These are phyloP conservation scores for Pseudozyma hubeiensis DNA, from an alignment of 1,284 basidiomycete genomes.

Conservation along the genomic window DNA sequence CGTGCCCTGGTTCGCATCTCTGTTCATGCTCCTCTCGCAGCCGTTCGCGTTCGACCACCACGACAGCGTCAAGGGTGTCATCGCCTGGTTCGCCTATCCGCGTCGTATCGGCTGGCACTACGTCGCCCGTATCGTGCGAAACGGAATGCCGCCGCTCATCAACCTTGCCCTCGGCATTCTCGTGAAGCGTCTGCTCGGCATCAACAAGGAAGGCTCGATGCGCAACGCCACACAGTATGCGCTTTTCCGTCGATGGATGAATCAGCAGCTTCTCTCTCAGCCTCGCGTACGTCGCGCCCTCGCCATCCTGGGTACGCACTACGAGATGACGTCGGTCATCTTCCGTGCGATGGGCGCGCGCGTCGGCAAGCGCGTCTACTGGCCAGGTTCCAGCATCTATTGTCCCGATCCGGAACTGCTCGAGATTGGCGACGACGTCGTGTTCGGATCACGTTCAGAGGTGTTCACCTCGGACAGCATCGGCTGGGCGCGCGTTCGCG, in stretches of 20 bases:
- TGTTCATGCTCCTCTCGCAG: conserved; percentile 67
- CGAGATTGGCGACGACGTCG: conserved; percentile 68
- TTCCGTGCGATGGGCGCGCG: conserved; percentile 68
- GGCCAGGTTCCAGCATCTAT: conserved; percentile 68
- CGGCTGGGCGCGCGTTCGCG: conserved; percentile 66
- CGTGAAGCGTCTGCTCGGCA: conserved; percentile 64
- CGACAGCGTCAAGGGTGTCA: conserved; percentile 66
- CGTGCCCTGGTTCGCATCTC: conserved; percentile 67
- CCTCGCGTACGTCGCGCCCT: conserved; percentile 63
- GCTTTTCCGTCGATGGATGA: conserved; percentile 68
- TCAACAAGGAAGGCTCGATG: conserved; percentile 68
- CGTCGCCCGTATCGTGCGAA: conserved; percentile 66
- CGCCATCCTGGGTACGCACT: conserved; percentile 66
- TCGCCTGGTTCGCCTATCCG: conserved; percentile 68
- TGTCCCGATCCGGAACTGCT: conserved; percentile 68
- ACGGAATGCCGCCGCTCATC: conserved; percentile 67
- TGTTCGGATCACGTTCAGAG: conserved; percentile 68
- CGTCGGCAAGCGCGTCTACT: conserved; percentile 68
- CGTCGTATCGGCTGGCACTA: conserved; percentile 68
- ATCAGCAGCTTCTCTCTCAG: conserved; percentile 63
- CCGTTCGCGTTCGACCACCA: conserved; percentile 67
- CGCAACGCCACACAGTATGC: conserved; percentile 66
- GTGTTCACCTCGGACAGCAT: conserved; percentile 68
- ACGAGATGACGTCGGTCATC: conserved; percentile 68
- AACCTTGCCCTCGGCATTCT: conserved; percentile 64